Evolutionary conservation across 2,329 filamentous ascomycete genomes (phyloP).

Genomic region (Colletotrichum caudatum): DNA sequence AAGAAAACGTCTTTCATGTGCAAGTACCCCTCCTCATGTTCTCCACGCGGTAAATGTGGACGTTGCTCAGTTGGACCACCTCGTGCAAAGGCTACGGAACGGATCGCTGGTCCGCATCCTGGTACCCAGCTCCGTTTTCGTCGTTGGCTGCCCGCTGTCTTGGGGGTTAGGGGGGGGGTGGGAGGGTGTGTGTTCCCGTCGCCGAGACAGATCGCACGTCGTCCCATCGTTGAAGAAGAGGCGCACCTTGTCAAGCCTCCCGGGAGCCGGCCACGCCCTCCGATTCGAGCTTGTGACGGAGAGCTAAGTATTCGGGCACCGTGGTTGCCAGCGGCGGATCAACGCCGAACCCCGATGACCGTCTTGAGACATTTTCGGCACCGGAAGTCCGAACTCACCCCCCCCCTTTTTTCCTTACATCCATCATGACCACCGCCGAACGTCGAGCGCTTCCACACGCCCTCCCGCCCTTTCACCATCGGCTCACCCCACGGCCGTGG

Average conservation of each 20-base stretch:
- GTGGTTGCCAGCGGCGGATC: constrained; percentile 19
- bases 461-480: background rate
- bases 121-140: constrained; percentile 30
- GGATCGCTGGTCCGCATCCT: constrained; percentile 20
- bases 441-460: constrained; percentile 1
- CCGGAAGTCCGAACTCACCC: constrained; percentile 39
- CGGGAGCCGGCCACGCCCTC: constrained; percentile 16
- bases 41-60: constrained; percentile 33
- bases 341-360: constrained; percentile 36
- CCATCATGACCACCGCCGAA: constrained; percentile 33
- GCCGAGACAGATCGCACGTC: constrained; percentile 26
- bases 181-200: background rate
- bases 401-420: background rate
- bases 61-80: constrained; percentile 16
- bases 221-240: constrained; percentile 39
- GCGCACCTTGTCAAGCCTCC: constrained; percentile 30
- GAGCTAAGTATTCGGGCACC: constrained; percentile 26
- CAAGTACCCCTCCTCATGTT: constrained; percentile 28
- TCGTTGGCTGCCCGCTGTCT: constrained; percentile 22
- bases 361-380: constrained; percentile 34
- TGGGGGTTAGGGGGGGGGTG: background rate
- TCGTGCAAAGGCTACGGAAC: constrained; percentile 23
- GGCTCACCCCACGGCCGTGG: constrained; percentile 25
- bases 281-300: constrained; percentile 11
- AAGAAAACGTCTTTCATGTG: constrained; percentile 39